phyloP scores from a whole-genome alignment of 1,139 yeast species.

The Meyerozyma athensensis region DNA sequence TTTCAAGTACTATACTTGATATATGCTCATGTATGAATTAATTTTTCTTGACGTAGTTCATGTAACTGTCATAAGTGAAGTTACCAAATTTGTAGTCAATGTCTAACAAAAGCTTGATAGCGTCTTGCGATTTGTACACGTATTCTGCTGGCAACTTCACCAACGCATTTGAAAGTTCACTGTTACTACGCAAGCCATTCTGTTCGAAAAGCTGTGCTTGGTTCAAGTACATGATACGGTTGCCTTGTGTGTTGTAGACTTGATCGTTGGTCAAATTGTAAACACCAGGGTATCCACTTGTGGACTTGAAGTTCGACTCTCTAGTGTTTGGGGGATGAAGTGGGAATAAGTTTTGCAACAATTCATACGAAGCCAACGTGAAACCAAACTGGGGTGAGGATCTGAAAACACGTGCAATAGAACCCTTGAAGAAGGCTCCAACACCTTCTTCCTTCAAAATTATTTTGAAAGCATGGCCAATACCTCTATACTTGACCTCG shows the following conservation, averaged over 20 bases:
- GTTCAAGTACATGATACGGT: conserved; percentile 34
- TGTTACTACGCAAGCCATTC: conserved; percentile 17
- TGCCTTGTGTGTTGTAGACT: conserved; percentile 33
- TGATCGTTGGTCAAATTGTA: conserved; percentile 46
- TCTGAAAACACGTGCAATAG: conserved; percentile 89
- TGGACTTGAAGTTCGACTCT: conserved; percentile 42
- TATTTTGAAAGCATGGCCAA: conserved; percentile 68
- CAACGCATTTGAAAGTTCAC: conserved; percentile 30
- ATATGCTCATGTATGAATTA: conserved; percentile 2
- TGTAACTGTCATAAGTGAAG: conserved; percentile 49
- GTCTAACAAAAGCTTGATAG: conserved; percentile 57
- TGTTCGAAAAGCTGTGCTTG: conserved; percentile 25
- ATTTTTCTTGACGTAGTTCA: conserved; percentile 39
- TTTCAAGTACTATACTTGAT: conserved; percentile 1
- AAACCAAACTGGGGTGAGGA: conserved; percentile 98
- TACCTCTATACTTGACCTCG: conserved; percentile 72
- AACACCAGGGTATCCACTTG: conserved; percentile 46
- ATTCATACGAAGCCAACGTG: conserved; percentile 92
- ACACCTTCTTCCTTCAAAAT: conserved; percentile 74
- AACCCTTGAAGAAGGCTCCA: conserved; percentile 90
- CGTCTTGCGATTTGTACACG: conserved; percentile 58
- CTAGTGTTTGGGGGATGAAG: conserved; percentile 44
- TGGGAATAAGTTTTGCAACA: conserved; percentile 52
- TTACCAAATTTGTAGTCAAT: conserved; percentile 58
- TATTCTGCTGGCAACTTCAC: conserved; percentile 45